phyloP scores from a whole-genome alignment of 2,329 filamentous ascomycete genomes.

The Scolecobasidium constrictum region DNA sequence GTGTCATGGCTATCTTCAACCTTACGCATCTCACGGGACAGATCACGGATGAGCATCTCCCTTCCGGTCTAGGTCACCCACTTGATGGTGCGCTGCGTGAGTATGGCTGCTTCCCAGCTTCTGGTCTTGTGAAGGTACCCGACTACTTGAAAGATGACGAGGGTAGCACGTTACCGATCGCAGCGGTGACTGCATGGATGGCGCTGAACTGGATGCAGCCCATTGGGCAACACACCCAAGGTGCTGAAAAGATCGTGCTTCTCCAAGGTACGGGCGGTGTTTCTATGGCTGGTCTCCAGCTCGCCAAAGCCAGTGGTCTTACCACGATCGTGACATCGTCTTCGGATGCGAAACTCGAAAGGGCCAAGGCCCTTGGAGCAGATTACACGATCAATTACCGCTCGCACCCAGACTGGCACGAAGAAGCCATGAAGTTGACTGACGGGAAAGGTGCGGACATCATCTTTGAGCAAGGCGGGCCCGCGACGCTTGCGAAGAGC shows the following conservation, averaged over 20 bases:
- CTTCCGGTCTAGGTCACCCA: constrained; percentile 54
- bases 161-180: constrained; percentile 36
- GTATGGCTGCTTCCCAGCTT: constrained; percentile 55
- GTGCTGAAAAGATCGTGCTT: constrained; percentile 47
- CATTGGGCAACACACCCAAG: too few relatives aligned
- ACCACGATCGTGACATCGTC: constrained; percentile 48
- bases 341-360: constrained; percentile 34
- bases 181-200: constrained; percentile 40
- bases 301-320: constrained; percentile 42
- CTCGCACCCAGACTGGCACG: constrained; percentile 42
- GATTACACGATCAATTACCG: constrained; percentile 49
- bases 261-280: constrained; percentile 62
- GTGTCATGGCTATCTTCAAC: too few relatives aligned
- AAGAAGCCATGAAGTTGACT: constrained; percentile 39
- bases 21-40: too few relatives aligned
- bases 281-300: constrained; percentile 48
- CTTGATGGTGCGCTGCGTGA: constrained; percentile 58
- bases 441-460: constrained; percentile 47
- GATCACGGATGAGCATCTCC: too few relatives aligned
- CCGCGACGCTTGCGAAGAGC: constrained; percentile 19
- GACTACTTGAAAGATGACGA: constrained; percentile 37
- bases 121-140: constrained; percentile 55
- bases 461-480: constrained; percentile 54
- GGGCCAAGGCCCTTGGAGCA: constrained; percentile 42
- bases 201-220: too few relatives aligned